phyloP scores from a whole-genome alignment of 169 alveolate species.

The Babesia divergens region DNA sequence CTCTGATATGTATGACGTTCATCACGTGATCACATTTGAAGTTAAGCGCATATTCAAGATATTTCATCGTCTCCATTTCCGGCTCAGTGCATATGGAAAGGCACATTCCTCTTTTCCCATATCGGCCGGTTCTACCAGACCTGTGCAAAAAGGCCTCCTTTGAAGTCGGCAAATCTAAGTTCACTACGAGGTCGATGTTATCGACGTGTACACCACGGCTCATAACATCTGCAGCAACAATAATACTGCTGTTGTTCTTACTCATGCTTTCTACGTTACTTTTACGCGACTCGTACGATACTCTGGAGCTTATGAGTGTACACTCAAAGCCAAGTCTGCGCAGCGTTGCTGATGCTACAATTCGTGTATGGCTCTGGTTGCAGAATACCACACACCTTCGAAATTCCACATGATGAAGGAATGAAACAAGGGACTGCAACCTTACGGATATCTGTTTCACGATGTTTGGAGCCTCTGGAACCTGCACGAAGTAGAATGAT shows the following conservation, averaged over 20 bases:
- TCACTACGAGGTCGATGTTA: constrained; percentile 83
- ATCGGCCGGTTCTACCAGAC: constrained; percentile 87
- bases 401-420: constrained; percentile 24
- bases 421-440: background rate
- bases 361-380: constrained; percentile 66
- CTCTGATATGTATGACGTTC: background rate
- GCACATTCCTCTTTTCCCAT: constrained; percentile 81
- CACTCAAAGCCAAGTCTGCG: constrained; percentile 53
- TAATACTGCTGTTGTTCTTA: constrained; percentile 63
- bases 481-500: constrained; percentile 21
- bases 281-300: constrained; percentile 63
- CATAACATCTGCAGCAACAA: constrained; percentile 87
- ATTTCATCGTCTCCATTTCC: constrained; percentile 52
- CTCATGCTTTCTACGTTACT: constrained; percentile 19
- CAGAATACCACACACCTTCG: constrained; percentile 63
- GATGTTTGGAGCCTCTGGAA: constrained; percentile 62
- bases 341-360: constrained; percentile 44
- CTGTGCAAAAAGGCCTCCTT: constrained; percentile 86
- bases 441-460: constrained; percentile 56
- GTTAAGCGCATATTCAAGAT: constrained; percentile 43
- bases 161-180: constrained; percentile 82
- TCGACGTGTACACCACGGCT: constrained; percentile 88
- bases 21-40: constrained; percentile 23
- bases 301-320: constrained; percentile 64
- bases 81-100: constrained; percentile 71